Base-by-base conservation (phyloP, 2,329 filamentous ascomycete genomes). In the Raffaelea ambrosiae region DNA sequence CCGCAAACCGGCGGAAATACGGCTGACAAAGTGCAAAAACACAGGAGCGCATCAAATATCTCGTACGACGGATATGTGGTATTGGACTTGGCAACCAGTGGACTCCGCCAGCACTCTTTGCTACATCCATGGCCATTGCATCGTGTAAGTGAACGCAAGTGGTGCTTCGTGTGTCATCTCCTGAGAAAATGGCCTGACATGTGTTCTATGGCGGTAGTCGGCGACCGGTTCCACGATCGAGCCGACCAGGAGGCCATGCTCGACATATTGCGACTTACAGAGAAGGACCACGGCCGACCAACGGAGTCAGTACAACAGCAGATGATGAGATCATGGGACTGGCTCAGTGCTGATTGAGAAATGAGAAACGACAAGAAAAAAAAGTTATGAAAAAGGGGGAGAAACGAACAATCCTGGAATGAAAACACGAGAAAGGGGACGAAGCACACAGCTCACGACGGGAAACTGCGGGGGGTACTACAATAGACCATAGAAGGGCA, bases 51-150 rank as follows among this genome's bases (percentile, higher is more conserved):
- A 69, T 77, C 8, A 63, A 71, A 48, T 52, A 58, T 16, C 64
- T 76, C 26, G 68, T 83, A 3, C 64, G 74, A 16, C 63, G 70
- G 21, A 61, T 83, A 2, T 82, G 78, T 54, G 79, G 79, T 2
- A 80, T 81, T 33, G 77, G 75, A 0, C 58, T 75, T 11, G 73
- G 71, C 23, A 82, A 82, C 56, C 65, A 71, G 36, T 70, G 68
- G 58, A 76, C 71, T 1, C 72, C 77, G 3, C 54, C 79, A 0
- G 69, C 69, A 39, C 70, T 79, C 62, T 77, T 80, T 49, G 75
- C 73, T 1, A 72, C 73, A 0, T 76, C 69, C 18, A 74, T 78
- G 68, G 74, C 73, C 2, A 75, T 78, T 53, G 70, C 70, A 48
- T 71, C 70, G 57, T 77, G 70, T 76, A 60, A 60, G 66, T 63